These are phyloP conservation scores for Hydrangea macrophylla DNA, from an alignment of 148 eudicot species.

Conservation along the genomic window DNA sequence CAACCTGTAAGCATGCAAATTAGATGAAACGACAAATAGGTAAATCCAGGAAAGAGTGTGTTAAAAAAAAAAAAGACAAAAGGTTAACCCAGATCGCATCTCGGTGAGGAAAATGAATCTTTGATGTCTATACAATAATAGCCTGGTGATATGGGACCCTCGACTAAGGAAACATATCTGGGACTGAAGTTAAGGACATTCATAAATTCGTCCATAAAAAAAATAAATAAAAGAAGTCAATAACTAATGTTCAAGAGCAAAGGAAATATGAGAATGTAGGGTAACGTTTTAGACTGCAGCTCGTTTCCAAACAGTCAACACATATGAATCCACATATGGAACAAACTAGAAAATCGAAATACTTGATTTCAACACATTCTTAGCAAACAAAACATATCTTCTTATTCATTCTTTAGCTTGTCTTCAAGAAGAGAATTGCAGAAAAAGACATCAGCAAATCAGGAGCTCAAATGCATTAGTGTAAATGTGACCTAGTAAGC, in stretches of 20 bases:
- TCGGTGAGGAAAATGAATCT: not conserved
- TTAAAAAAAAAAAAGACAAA: not conserved
- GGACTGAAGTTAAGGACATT: conserved; percentile 5
- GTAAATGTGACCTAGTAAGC: no score
- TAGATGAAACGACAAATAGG: not conserved
- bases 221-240: not conserved
- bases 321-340: no score
- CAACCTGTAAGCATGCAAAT: conserved; percentile 56
- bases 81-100: no score
- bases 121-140: not conserved
- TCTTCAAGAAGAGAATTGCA: no score
- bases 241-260: not conserved
- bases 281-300: not conserved
- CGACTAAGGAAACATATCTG: not conserved
- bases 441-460: no score
- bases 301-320: not conserved
- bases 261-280: not conserved
- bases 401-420: no score
- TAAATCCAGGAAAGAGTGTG: not conserved
- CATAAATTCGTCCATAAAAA: not conserved
- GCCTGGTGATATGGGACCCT: not conserved
- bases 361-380: no score
- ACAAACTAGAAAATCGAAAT: no score
- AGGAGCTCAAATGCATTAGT: no score
- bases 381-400: no score